These are phyloP conservation scores for Ilyonectria sp. DNA, from an alignment of 2,329 filamentous ascomycete genomes.

Conservation along the genomic window DNA sequence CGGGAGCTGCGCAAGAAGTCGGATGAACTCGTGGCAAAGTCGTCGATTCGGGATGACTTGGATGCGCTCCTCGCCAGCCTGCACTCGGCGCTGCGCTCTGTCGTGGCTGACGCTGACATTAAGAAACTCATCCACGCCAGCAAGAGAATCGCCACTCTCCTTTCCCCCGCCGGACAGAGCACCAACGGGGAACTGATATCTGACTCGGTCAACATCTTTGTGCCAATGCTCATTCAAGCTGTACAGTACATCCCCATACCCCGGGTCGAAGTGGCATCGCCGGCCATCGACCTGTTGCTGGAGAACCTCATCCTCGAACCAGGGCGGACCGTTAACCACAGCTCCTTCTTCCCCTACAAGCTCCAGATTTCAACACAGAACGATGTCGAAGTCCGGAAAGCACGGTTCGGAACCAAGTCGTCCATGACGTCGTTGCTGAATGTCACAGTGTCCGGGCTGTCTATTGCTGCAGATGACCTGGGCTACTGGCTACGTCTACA, in stretches of 20 bases:
- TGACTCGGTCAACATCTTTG: constrained; percentile 84
- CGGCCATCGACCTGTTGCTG: constrained; percentile 86
- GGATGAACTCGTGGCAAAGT: constrained; percentile 76
- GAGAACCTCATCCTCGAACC: constrained; percentile 95
- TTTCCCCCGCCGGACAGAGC: constrained; percentile 76
- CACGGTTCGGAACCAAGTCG: constrained; percentile 72
- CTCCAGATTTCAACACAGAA: constrained; percentile 88
- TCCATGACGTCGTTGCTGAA: constrained; percentile 79
- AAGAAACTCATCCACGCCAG: constrained; percentile 78
- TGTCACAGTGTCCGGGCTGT: constrained; percentile 86
- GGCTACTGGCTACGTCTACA: constrained; percentile 92
- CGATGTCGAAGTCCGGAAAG: constrained; percentile 88
- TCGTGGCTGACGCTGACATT: constrained; percentile 81
- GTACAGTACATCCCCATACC: constrained; percentile 93
- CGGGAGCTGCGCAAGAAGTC: constrained; percentile 66
- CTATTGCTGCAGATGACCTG: constrained; percentile 86
- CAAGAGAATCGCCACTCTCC: constrained; percentile 76
- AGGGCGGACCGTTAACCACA: constrained; percentile 85
- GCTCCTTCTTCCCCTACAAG: constrained; percentile 90
- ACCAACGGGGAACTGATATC: constrained; percentile 80
- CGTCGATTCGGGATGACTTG: constrained; percentile 79
- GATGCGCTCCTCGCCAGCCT: constrained; percentile 80
- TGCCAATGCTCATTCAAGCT: constrained; percentile 81
- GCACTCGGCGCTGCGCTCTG: constrained; percentile 76
- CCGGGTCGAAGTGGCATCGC: constrained; percentile 87